These are phyloP conservation scores for Alternaria viburni DNA, from an alignment of 2,329 filamentous ascomycete genomes.

Conservation along the genomic window DNA sequence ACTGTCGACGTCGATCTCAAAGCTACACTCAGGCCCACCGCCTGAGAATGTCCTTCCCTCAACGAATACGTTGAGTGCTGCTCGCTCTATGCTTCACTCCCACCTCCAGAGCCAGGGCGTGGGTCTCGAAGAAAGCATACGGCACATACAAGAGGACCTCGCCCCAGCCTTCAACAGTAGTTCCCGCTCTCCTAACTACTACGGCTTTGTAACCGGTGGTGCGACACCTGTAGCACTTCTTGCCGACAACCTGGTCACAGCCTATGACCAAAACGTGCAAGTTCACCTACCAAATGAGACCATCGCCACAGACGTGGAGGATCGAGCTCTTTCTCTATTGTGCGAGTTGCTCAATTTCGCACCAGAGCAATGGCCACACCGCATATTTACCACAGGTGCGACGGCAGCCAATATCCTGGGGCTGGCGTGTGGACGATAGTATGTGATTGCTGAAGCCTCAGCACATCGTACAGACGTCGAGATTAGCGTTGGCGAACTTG, in stretches of 20 bases:
- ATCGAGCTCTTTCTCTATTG: slow-evolving; percentile 72
- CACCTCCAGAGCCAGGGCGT: slow-evolving; percentile 50
- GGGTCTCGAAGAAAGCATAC: slow-evolving; percentile 51
- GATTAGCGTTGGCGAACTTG: slow-evolving; percentile 68
- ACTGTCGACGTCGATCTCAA: slow-evolving; percentile 33
- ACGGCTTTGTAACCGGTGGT: slow-evolving; percentile 88
- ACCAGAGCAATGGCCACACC: slow-evolving; percentile 67
- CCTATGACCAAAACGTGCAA: slow-evolving; percentile 81
- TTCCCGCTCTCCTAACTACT: slow-evolving; percentile 64
- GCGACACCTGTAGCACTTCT: slow-evolving; percentile 78
- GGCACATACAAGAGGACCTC: slow-evolving; percentile 56
- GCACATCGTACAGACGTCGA: slow-evolving; percentile 38
- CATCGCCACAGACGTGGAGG: slow-evolving; percentile 77
- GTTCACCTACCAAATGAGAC: slow-evolving; percentile 82
- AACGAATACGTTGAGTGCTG: slow-evolving; percentile 30
- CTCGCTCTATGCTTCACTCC: slow-evolving; percentile 45
- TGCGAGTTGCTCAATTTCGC: slow-evolving; percentile 69
- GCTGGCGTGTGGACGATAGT: slow-evolving; percentile 74
- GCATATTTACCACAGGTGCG: slow-evolving; percentile 78
- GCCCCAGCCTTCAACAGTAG: slow-evolving; percentile 68
- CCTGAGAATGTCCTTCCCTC: slow-evolving; percentile 46
- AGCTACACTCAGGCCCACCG: slow-evolving; percentile 24
- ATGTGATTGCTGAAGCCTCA: slow-evolving; percentile 59
- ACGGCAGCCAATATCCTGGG: slow-evolving; percentile 71
- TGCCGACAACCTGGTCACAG: slow-evolving; percentile 83